Evolutionary conservation across 257 asterid genomes (phyloP).

Genomic region (Jacaranda mimosifolia): DNA sequence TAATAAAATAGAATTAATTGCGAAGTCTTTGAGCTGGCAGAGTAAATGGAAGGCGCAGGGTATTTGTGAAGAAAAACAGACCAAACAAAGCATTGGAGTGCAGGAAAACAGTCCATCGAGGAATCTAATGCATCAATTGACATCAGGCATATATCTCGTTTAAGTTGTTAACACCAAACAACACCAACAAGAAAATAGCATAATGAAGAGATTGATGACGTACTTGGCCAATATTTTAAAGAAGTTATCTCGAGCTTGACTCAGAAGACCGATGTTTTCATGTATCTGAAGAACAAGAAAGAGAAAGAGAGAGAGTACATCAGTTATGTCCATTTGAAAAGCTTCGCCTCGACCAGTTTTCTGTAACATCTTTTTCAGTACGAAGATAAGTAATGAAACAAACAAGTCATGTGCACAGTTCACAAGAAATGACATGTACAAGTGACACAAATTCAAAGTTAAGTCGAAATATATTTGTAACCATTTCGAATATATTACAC

Average conservation of each 20-base stretch:
- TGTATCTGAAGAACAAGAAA: constrained; percentile 55
- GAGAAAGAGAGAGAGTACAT: constrained; percentile 25
- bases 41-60: neutral
- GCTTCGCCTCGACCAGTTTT: neutral
- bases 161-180: neutral
- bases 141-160: neutral
- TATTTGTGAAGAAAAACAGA: no score
- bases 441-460: neutral
- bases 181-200: neutral
- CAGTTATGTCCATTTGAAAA: neutral
- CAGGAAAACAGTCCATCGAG: no score
- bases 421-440: neutral
- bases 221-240: constrained; percentile 69
- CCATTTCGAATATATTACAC: no score
- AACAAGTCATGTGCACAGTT: neutral
- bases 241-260: constrained; percentile 85
- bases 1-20: neutral
- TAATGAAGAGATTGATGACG: constrained; percentile 24
- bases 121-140: neutral
- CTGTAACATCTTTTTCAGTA: neutral
- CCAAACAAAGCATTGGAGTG: neutral
- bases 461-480: neutral
- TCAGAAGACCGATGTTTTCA: constrained; percentile 74
- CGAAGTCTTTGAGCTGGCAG: neutral
- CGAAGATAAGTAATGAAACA: neutral